Evolutionary conservation across 2,329 filamentous ascomycete genomes (phyloP), one percentile per base, ranked within the genome.

Genomic region (Aspergillus quadrilineatus): DNA sequence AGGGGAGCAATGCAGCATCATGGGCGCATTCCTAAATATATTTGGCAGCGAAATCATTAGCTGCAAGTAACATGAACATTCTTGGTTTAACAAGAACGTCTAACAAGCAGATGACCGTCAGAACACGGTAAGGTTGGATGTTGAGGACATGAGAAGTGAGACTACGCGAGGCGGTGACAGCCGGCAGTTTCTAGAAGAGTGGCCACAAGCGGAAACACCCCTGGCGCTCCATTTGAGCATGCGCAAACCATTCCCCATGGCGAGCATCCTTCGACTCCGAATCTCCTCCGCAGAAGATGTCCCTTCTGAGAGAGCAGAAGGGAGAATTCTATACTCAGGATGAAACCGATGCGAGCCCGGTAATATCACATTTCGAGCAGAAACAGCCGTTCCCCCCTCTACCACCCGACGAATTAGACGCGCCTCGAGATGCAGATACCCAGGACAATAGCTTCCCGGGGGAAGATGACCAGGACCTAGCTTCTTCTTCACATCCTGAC

Each of bases 361-460:
- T 44, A 6, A 26, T 61, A 2, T 49, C 62, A 8, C 45, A 55
- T n/a, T 65, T 65, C 15, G 69, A 72, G 30, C 58, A 65, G n/a
- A 71, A 72, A 28, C 70, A 72, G 56, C 70, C 70, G 4, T 72
- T 72, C 49, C 70, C 70, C 5, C 68, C 67, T 12, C 60, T 72
- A 29, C 60, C 65, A 4, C 51, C 64, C 3, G 66, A 70, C 53
- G 66, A 67, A 26, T 55, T 64, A n/a, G 61, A 61, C 36, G 52
- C 51, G 29, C 34, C 22, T 22, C 22, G 22, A 22, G 22, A 48
- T 22, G 55, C 60, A 36, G 55, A 55, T 49, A 44, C 55, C 34
- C 60, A 50, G 22, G 52, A 60, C 36, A 52, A 56, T 34, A 48
- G 43, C 41, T 68, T 62, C 28, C 53, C 59, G 9, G 64, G 66